These are phyloP conservation scores for Eremothecium cymbalariae DNA, from an alignment of 1,139 yeast genomes.

Conservation along the genomic window DNA sequence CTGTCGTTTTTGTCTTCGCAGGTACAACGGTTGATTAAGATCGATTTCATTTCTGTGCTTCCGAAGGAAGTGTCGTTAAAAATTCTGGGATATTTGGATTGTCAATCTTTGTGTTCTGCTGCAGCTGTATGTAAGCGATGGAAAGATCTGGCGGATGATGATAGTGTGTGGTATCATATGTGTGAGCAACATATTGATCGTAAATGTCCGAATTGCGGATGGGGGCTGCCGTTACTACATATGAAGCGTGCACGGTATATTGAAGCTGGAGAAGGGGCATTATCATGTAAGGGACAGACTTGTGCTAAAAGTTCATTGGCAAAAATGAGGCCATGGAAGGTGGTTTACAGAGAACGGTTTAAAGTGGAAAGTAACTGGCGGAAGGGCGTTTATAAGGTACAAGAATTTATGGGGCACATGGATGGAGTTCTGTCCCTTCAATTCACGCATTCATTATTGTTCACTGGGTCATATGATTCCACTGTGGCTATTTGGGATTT, in stretches of 20 bases:
- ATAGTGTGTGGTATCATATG: slow-evolving; percentile 96
- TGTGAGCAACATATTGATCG: slow-evolving; percentile 97
- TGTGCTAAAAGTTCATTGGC: not conserved
- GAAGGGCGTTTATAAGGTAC: slow-evolving; percentile 59
- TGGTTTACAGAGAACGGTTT: slow-evolving; percentile 83
- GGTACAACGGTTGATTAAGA: slow-evolving; percentile 68
- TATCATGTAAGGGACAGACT: slow-evolving; percentile 12
- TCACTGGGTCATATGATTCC: slow-evolving; percentile 89
- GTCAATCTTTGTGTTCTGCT: slow-evolving; percentile 84
- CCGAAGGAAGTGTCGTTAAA: slow-evolving; percentile 83
- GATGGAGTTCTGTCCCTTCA: slow-evolving; percentile 85
- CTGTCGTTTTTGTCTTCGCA: slow-evolving; percentile 75
- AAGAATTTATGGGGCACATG: slow-evolving; percentile 71
- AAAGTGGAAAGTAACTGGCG: slow-evolving; percentile 94
- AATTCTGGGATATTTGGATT: slow-evolving; percentile 80
- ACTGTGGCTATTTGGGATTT: slow-evolving; percentile 87
- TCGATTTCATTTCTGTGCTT: slow-evolving; percentile 77
- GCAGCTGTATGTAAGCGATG: slow-evolving; percentile 85
- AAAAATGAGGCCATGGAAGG: slow-evolving; percentile 82
- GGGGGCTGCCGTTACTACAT: slow-evolving; percentile 93
- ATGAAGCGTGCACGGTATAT: slow-evolving; percentile 56
- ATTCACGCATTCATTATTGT: slow-evolving; percentile 65
- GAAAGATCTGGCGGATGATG: slow-evolving; percentile 89
- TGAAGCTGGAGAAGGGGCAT: slow-evolving; percentile 8
- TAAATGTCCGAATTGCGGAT: slow-evolving; percentile 96